Evolutionary conservation across 495 filamentous ascomycete genomes (phyloP).

Genomic region (Xylaria curta): DNA sequence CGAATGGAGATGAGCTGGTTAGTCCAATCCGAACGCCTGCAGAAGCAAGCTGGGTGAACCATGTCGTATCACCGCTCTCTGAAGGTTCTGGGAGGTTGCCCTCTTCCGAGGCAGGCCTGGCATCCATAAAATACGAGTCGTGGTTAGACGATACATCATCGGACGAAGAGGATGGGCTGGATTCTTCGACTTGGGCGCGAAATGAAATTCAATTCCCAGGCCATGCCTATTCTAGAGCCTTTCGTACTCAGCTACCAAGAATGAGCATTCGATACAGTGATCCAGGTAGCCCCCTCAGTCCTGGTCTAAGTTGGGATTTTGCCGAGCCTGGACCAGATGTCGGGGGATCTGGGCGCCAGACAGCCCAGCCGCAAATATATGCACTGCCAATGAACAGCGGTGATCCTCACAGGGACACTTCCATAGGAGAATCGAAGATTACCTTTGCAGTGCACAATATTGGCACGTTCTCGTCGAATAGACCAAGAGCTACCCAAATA

Average conservation of each 20-base stretch:
- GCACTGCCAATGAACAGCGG: not conserved
- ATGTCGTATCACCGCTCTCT: slow-evolving; percentile 24
- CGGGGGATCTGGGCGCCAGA: slow-evolving; percentile 2
- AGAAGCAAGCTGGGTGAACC: slow-evolving; percentile 11
- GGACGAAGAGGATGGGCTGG: not conserved
- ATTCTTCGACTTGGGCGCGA: not conserved
- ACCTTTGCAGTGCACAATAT: not conserved
- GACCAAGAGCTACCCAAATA: not conserved
- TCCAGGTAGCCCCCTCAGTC: slow-evolving; percentile 7
- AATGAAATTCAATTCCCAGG: not conserved
- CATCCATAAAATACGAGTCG: slow-evolving; percentile 3
- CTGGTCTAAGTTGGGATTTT: not conserved
- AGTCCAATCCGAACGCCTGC: slow-evolving; percentile 16
- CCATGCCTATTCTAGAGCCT: not conserved
- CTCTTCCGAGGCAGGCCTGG: not conserved
- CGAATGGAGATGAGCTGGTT: slow-evolving; percentile 26
- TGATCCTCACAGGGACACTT: not conserved
- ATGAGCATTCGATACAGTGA: slow-evolving; percentile 19
- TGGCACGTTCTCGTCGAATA: not conserved
- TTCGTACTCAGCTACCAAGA: not conserved
- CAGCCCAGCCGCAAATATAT: not conserved
- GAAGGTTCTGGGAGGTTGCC: not conserved
- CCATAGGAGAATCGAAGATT: not conserved
- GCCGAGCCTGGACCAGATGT: not conserved
- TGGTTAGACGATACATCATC: slow-evolving; percentile 24